phyloP scores from a whole-genome alignment of 176 grass and related monocot genomes.

The Ampelocalamus luodianensis region DNA sequence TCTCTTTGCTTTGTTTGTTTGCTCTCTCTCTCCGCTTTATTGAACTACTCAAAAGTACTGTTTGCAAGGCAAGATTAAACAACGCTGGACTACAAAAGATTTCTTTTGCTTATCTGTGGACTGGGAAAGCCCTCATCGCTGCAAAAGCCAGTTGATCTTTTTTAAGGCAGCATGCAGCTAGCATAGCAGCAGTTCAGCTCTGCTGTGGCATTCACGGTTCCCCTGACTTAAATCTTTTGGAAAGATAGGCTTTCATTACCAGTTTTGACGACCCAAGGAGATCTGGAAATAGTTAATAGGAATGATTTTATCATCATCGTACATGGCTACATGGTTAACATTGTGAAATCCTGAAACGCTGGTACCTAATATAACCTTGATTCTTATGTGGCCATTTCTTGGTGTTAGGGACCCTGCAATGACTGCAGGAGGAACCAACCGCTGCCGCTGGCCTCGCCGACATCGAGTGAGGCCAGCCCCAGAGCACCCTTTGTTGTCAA shows the following conservation, averaged over 20 bases:
- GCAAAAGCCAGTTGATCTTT: slow-evolving; percentile 44
- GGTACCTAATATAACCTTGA: slow-evolving; percentile 18
- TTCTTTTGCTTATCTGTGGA: slow-evolving; percentile 48
- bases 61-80: slow-evolving; percentile 66
- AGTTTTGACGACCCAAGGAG: slow-evolving; percentile 17
- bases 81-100: slow-evolving; percentile 61
- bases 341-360: slow-evolving; percentile 26
- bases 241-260: slow-evolving; percentile 29
- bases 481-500: slow-evolving; percentile 84
- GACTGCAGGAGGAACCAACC: slow-evolving; percentile 81
- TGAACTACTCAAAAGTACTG: slow-evolving; percentile 54
- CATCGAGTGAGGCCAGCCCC: slow-evolving; percentile 54
- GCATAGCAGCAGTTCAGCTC: slow-evolving; percentile 41
- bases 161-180: slow-evolving; percentile 46
- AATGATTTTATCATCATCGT: slow-evolving; percentile 20
- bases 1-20: neutral
- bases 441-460: slow-evolving; percentile 50
- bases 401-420: slow-evolving; percentile 68
- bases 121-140: slow-evolving; percentile 38
- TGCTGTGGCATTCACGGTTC: slow-evolving; percentile 48
- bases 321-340: slow-evolving; percentile 1
- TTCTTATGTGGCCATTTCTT: slow-evolving; percentile 42
- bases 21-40: neutral
- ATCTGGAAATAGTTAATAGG: slow-evolving; percentile 25
- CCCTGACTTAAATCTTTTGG: slow-evolving; percentile 3